phyloP scores from a whole-genome alignment of 2,329 filamentous ascomycete genomes.

The Aspergillus arachidicola region DNA sequence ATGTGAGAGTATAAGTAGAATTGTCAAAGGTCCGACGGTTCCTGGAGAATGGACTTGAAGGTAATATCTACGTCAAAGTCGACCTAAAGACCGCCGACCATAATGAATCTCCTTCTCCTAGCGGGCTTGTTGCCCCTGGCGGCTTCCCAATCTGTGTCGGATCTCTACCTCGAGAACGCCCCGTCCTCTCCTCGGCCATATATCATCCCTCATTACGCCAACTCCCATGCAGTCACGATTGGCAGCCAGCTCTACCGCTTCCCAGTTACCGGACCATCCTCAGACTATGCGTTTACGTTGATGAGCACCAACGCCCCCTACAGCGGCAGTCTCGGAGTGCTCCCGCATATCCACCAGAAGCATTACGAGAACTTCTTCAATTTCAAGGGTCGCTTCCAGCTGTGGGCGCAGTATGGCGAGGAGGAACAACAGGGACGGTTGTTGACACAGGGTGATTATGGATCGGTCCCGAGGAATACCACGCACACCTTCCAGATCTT shows the following conservation, averaged over 20 bases:
- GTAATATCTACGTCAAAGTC: neutral
- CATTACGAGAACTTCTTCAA: constrained; percentile 55
- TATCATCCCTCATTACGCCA: constrained; percentile 37
- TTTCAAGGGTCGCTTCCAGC: constrained; percentile 48
- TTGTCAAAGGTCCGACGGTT: neutral
- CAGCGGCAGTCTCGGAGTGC: constrained; percentile 42
- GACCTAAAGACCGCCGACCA: neutral
- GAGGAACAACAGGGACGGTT: constrained; percentile 41
- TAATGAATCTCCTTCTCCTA: constrained; percentile 12
- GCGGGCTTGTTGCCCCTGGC: constrained; percentile 8
- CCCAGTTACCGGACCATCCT: constrained; percentile 49
- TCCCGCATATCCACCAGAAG: constrained; percentile 46
- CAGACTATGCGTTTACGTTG: constrained; percentile 48
- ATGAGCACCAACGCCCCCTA: constrained; percentile 48
- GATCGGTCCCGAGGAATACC: constrained; percentile 49
- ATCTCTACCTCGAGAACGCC: constrained; percentile 32
- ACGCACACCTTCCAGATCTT: constrained; percentile 54
- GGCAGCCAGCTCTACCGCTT: constrained; percentile 46
- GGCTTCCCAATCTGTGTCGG: constrained; percentile 14
- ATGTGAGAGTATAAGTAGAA: neutral
- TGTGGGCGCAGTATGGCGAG: constrained; percentile 45
- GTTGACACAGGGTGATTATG: constrained; percentile 50
- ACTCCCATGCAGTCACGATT: constrained; percentile 36
- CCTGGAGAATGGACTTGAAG: neutral
- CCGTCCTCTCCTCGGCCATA: constrained; percentile 40